These are phyloP conservation scores for Aquilaria sinensis DNA, from an alignment of 345 rosid genomes.

Conservation along the genomic window DNA sequence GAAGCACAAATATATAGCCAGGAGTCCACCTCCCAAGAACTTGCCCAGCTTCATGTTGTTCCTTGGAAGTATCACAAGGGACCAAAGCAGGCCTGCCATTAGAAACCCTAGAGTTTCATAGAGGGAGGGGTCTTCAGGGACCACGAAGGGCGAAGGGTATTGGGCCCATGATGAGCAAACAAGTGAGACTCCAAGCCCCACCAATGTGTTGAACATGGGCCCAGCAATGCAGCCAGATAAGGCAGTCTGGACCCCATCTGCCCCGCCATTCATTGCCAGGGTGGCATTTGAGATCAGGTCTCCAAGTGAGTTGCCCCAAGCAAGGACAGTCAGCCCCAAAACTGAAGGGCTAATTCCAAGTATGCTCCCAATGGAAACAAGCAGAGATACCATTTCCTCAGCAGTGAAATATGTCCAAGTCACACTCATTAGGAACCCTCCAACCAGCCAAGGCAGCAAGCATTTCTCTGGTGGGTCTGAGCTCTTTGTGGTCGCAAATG, in stretches of 20 bases:
- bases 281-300: constrained; percentile 79
- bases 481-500: constrained; percentile 46
- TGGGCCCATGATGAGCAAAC: constrained; percentile 53
- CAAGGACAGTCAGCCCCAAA: constrained; percentile 80
- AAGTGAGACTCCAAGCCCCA: constrained; percentile 70
- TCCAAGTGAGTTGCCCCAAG: constrained; percentile 96
- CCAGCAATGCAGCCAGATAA: constrained; percentile 93
- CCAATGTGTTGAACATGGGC: constrained; percentile 76
- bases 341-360: constrained; percentile 77
- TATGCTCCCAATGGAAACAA: constrained; percentile 57
- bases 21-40: constrained; percentile 64
- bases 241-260: constrained; percentile 78
- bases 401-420: constrained; percentile 88
- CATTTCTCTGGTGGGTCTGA: constrained; percentile 62
- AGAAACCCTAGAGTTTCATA: constrained; percentile 65
- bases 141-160: constrained; percentile 48
- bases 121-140: constrained; percentile 57
- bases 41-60: constrained; percentile 60
- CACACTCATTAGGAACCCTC: constrained; percentile 84
- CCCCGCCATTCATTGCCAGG: constrained; percentile 71
- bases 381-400: constrained; percentile 66
- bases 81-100: constrained; percentile 75
- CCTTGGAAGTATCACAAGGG: constrained; percentile 67
- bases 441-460: constrained; percentile 62
- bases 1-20: constrained; percentile 70